phyloP scores from a whole-genome alignment of 495 filamentous ascomycete species.

The Aspergillus kassunensis region DNA sequence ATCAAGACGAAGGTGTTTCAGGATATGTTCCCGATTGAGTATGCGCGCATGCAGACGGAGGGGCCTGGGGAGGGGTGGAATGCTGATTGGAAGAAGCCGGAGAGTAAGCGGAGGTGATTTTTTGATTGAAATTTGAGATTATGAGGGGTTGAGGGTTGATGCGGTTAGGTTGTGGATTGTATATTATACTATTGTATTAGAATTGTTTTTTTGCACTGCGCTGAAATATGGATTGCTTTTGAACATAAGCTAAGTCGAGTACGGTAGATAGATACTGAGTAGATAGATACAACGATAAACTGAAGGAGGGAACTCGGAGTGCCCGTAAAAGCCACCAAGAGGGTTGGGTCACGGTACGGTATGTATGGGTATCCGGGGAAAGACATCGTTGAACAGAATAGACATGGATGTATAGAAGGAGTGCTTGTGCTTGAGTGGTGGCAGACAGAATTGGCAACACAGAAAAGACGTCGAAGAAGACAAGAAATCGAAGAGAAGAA shows the following conservation, averaged over 20 bases:
- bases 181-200: slow-evolving; percentile 7
- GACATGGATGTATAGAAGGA: background rate
- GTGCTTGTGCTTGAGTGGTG: too few species aligned
- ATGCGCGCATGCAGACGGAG: slow-evolving; percentile 78
- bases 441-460: slow-evolving; percentile 16
- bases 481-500: slow-evolving; percentile 17
- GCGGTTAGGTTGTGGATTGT: background rate
- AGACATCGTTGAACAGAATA: slow-evolving; percentile 27
- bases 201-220: background rate
- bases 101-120: slow-evolving; percentile 14
- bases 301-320: slow-evolving; percentile 22
- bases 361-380: slow-evolving; percentile 15
- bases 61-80: slow-evolving; percentile 77
- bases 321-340: slow-evolving; percentile 10
- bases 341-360: background rate
- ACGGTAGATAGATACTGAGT: too few species aligned
- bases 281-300: slow-evolving; percentile 4
- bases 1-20: slow-evolving; percentile 73
- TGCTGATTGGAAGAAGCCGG: slow-evolving; percentile 51
- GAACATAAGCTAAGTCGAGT: background rate
- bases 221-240: background rate
- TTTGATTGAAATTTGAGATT: background rate
- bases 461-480: slow-evolving; percentile 10
- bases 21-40: slow-evolving; percentile 76
- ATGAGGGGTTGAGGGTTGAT: background rate